Conservation (phyloP, 768 basidiomycete species). For the Aureoboletus auriporus region DNA sequence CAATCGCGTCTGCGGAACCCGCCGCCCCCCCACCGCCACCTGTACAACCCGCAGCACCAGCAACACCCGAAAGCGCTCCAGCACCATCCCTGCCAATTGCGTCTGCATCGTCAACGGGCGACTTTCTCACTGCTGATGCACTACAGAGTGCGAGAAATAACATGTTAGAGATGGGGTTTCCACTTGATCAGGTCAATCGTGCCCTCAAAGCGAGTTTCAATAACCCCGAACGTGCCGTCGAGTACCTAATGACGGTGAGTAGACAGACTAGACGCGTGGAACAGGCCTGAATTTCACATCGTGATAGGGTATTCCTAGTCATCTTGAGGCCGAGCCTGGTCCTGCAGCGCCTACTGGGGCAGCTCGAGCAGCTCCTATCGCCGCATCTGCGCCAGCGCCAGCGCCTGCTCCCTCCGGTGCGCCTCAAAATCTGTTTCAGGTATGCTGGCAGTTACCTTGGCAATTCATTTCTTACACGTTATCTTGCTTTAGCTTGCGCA, state of each 20-base stretch:
- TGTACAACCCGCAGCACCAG: conserved; percentile 21
- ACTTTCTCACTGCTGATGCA: conserved; percentile 73
- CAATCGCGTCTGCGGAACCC: conserved; percentile 19
- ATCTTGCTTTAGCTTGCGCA: conserved; percentile 58
- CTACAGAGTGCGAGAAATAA: conserved; percentile 75
- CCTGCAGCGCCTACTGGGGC: conserved; percentile 39
- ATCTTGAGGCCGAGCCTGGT: conserved; percentile 30
- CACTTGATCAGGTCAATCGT: conserved; percentile 74
- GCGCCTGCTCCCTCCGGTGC: conserved; percentile 35
- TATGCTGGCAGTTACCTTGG: conserved; percentile 27
- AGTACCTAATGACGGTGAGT: conserved; percentile 90
- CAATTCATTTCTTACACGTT: neutral
- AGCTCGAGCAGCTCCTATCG: conserved; percentile 33
- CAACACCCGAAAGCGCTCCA: conserved; percentile 30
- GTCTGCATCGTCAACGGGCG: conserved; percentile 35
- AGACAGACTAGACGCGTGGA: conserved; percentile 2
- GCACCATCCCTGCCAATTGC: conserved; percentile 29
- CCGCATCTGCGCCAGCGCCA: conserved; percentile 38
- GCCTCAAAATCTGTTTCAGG: conserved; percentile 88
- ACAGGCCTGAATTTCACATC: conserved; percentile 1
- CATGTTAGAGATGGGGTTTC: conserved; percentile 95
- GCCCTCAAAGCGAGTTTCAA: conserved; percentile 93
- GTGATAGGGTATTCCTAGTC: conserved; percentile 74
- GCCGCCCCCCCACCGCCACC: conserved; percentile 13
- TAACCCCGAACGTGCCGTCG: conserved; percentile 97